Conservation (phyloP, 352 stramenopile species). For the Pythium aquatile region DNA sequence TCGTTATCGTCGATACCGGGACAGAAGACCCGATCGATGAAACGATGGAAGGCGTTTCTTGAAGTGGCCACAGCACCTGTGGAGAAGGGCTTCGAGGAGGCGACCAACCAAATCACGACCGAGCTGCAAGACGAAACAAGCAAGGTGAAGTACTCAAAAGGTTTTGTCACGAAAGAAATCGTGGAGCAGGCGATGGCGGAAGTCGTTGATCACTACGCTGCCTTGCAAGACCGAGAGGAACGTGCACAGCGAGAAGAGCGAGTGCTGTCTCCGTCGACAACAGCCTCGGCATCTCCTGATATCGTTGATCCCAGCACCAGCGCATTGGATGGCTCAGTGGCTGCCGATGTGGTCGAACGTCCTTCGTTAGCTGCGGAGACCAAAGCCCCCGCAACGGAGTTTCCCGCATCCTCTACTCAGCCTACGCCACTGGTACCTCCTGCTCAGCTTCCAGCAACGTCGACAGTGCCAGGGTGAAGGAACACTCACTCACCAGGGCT, state of each 20-base stretch:
- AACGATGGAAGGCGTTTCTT: slow-evolving; percentile 64
- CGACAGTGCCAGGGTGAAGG: neutral
- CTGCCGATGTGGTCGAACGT: neutral
- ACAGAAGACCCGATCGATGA: slow-evolving; percentile 27
- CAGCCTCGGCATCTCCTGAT: neutral
- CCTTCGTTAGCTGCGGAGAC: neutral
- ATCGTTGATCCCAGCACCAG: neutral
- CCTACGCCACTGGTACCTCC: neutral
- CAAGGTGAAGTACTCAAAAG: slow-evolving; percentile 44
- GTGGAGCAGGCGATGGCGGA: slow-evolving; percentile 36
- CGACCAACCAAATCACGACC: slow-evolving; percentile 49
- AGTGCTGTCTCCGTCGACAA: neutral
- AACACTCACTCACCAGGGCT: neutral
- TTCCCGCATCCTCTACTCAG: neutral
- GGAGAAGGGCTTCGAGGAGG: slow-evolving; percentile 40
- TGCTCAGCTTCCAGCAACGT: neutral
- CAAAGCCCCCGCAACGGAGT: neutral
- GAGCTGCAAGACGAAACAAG: slow-evolving; percentile 48
- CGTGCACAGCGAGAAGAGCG: slow-evolving; percentile 22
- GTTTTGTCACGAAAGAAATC: slow-evolving; percentile 57
- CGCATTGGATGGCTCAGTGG: neutral
- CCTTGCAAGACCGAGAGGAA: slow-evolving; percentile 38
- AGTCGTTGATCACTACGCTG: slow-evolving; percentile 39
- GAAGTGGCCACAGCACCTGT: slow-evolving; percentile 52
- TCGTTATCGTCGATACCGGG: neutral